Conservation (phyloP, 768 basidiomycete genomes). For the Pisolithus tinctorius region DNA sequence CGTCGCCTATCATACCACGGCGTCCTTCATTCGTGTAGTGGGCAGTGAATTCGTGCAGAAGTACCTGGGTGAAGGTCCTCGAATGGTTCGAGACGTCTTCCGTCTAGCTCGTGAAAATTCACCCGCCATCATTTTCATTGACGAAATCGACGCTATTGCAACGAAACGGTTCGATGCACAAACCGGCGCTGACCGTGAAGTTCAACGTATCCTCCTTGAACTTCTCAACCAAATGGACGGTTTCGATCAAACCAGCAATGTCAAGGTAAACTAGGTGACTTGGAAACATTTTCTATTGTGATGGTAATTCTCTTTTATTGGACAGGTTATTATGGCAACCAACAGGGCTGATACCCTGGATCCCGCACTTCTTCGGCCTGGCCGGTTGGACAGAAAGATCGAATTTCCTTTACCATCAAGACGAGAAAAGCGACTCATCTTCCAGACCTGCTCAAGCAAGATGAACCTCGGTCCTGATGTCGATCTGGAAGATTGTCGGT, state of each 20-base stretch:
- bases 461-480: constrained; percentile 99
- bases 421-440: constrained; percentile 92
- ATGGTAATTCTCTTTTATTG: not conserved
- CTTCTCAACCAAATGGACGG: constrained; percentile 99
- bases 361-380: constrained; percentile 94
- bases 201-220: constrained; percentile 96
- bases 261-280: constrained; percentile 58
- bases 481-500: constrained; percentile 94
- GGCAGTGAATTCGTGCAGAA: constrained; percentile 99
- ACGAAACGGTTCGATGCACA: constrained; percentile 99
- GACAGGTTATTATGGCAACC: constrained; percentile 98
- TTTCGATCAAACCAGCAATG: constrained; percentile 97
- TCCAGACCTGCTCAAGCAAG: constrained; percentile 94
- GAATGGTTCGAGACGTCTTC: constrained; percentile 99
- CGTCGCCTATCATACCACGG: constrained; percentile 97
- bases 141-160: constrained; percentile 97
- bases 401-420: constrained; percentile 95
- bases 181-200: constrained; percentile 97
- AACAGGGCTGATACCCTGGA: constrained; percentile 98
- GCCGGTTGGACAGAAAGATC: constrained; percentile 96
- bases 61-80: constrained; percentile 97
- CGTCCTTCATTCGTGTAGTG: constrained; percentile 95
- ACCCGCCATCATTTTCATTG: constrained; percentile 98
- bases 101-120: constrained; percentile 94
- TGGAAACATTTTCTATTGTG: not conserved